Percentiles rank a stretch among this genome's conserved stretches.
Evolutionary conservation across 2,329 filamentous ascomycete species (phyloP).

Genomic region (Penicillium psychrosexuale): DNA sequence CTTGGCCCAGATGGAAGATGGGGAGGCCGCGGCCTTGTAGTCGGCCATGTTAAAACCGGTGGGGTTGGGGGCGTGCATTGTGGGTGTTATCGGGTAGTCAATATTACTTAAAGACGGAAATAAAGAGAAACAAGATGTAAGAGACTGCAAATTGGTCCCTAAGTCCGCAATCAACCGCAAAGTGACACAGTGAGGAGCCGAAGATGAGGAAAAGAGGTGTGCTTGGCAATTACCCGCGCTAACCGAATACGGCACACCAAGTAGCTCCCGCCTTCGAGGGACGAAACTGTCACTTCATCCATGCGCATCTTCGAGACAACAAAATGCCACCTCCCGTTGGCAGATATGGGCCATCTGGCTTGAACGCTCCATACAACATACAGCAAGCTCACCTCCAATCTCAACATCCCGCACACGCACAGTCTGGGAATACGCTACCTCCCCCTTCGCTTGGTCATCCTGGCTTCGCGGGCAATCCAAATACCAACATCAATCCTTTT

Average conservation of each 20-base stretch:
- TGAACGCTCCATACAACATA: constrained; percentile 58
- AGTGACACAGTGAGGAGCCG: constrained; percentile 9
- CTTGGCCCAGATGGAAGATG: constrained; percentile 48
- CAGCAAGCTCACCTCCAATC: constrained; percentile 46
- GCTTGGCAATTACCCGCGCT: constrained; percentile 32
- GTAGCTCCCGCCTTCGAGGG: constrained; percentile 28
- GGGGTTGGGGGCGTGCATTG: constrained; percentile 62
- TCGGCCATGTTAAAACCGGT: constrained; percentile 89
- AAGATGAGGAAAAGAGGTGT: constrained; percentile 16
- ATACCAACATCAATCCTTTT: constrained; percentile 67
- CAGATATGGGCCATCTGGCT: constrained; percentile 57
- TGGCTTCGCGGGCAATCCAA: constrained; percentile 63
- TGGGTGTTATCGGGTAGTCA: constrained; percentile 19
- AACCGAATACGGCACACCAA: constrained; percentile 28
- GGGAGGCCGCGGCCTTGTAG: constrained; percentile 68
- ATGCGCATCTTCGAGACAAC: constrained; percentile 17
- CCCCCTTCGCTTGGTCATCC: constrained; percentile 64
- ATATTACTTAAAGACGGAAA: constrained; percentile 10
- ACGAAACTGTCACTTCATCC: constrained; percentile 24
- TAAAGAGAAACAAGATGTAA: constrained; percentile 4
- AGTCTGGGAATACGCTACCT: constrained; percentile 49
- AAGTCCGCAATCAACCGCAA: constrained; percentile 11
- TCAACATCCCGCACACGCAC: constrained; percentile 39
- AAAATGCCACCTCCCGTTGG: constrained; percentile 59
- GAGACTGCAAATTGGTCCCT: constrained; percentile 5